phyloP scores from a whole-genome alignment of 768 basidiomycete species.

The Cystoderma amianthinum region DNA sequence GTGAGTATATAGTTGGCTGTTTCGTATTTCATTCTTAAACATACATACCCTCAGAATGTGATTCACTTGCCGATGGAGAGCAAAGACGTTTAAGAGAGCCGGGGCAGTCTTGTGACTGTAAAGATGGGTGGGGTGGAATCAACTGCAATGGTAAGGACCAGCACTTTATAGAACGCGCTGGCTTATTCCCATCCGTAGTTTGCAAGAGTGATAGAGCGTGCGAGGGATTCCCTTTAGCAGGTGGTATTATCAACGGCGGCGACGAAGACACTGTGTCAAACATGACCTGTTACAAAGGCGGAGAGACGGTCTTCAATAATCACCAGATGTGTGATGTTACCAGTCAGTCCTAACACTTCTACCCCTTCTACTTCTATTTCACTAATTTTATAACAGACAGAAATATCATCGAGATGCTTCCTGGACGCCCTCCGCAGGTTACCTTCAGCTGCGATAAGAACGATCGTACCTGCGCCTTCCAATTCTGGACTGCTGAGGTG shows the following conservation, averaged over 20 bases:
- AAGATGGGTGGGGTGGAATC: conserved; percentile 92
- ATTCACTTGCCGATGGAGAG: conserved; percentile 87
- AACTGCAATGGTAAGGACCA: conserved; percentile 83
- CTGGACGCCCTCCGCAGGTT: conserved; percentile 87
- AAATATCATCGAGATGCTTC: conserved; percentile 91
- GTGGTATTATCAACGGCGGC: conserved; percentile 13
- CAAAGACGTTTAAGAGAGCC: conserved; percentile 76
- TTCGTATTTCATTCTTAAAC: conserved; percentile 3
- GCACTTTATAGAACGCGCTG: neutral
- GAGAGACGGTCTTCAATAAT: conserved; percentile 89
- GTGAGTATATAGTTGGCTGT: conserved; percentile 38
- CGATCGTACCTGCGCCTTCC: conserved; percentile 75
- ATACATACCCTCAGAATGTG: conserved; percentile 60
- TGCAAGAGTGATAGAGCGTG: conserved; percentile 83
- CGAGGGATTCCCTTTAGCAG: conserved; percentile 60
- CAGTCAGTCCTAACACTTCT: conserved; percentile 53
- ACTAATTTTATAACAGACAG: conserved; percentile 49
- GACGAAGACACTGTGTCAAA: conserved; percentile 13
- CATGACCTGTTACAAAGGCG: conserved; percentile 94
- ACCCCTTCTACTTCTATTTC: neutral
- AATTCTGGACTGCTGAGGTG: conserved; percentile 94
- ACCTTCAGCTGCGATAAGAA: conserved; percentile 84
- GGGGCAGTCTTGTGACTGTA: conserved; percentile 77
- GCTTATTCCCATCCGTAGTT: conserved; percentile 38
- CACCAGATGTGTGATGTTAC: conserved; percentile 99